Evolutionary conservation across 441 rosid species (phyloP).

Genomic region (Jatropha podagrica): DNA sequence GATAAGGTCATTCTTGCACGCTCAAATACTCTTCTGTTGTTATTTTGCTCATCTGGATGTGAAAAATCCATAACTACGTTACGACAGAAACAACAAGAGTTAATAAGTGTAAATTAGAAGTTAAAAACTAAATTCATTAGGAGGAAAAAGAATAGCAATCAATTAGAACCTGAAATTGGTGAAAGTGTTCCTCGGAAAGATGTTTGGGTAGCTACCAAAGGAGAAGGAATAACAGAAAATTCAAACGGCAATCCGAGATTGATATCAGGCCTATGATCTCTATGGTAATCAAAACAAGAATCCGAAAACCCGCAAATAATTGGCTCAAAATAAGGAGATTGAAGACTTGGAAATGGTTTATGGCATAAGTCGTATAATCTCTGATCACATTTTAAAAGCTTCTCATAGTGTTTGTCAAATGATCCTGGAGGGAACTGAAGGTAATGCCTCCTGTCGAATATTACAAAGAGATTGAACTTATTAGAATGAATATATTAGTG

Average conservation of each 20-base stretch:
- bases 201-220: slow-evolving; percentile 3
- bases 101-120: not conserved
- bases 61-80: slow-evolving; percentile 33
- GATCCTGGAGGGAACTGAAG: slow-evolving; percentile 37
- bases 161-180: slow-evolving; percentile 37
- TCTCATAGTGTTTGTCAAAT: slow-evolving; percentile 38
- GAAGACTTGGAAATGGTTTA: slow-evolving; percentile 31
- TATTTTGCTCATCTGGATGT: slow-evolving; percentile 22
- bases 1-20: not conserved
- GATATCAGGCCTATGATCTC: not conserved
- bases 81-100: slow-evolving; percentile 14
- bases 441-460: slow-evolving; percentile 39
- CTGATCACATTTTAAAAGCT: slow-evolving; percentile 39
- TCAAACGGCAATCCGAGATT: not conserved
- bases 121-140: not conserved
- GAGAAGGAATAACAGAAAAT: not conserved
- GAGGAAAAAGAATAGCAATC: not conserved
- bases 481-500: not conserved
- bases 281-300: slow-evolving; percentile 12
- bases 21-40: slow-evolving; percentile 9
- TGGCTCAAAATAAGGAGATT: slow-evolving; percentile 23
- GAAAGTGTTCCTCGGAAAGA: slow-evolving; percentile 19
- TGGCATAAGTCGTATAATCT: slow-evolving; percentile 29
- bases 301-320: not conserved
- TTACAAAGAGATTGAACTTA: not conserved